These are phyloP conservation scores for Crithidia expoeki DNA, from an alignment of 208 protist genomes.

Conservation along the genomic window DNA sequence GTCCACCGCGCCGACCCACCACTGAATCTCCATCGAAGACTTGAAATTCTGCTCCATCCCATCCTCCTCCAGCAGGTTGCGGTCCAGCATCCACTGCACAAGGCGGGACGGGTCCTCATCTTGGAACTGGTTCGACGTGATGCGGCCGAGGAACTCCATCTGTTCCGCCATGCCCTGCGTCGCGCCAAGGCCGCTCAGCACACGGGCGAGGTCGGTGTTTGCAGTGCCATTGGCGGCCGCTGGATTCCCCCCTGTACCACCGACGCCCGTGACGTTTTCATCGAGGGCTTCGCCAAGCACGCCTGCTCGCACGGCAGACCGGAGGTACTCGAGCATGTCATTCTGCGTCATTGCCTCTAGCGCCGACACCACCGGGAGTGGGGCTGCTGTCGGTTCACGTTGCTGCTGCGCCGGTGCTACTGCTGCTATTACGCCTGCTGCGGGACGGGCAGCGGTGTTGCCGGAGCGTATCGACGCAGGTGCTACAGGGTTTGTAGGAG, in stretches of 20 bases:
- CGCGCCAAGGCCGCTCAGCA: constrained; percentile 11
- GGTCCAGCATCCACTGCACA: constrained; percentile 44
- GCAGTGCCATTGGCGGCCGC: not conserved
- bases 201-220: not conserved
- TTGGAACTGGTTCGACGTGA: constrained; percentile 32
- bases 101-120: constrained; percentile 28
- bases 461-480: not conserved
- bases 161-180: constrained; percentile 21
- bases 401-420: not conserved
- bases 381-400: not conserved
- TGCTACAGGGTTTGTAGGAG: not conserved
- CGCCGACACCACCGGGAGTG: not conserved
- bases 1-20: constrained; percentile 67
- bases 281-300: not conserved
- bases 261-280: not conserved
- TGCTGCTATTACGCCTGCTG: not conserved
- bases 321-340: constrained; percentile 12
- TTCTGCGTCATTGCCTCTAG: not conserved
- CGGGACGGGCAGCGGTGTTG: not conserved
- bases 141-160: constrained; percentile 26
- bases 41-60: constrained; percentile 38
- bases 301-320: constrained; percentile 2
- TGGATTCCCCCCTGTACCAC: not conserved
- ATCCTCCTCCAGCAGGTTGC: constrained; percentile 37
- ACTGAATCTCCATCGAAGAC: constrained; percentile 61